Conservation (phyloP, 2,329 filamentous ascomycete species). For the Beauveria rudraprayagi region DNA sequence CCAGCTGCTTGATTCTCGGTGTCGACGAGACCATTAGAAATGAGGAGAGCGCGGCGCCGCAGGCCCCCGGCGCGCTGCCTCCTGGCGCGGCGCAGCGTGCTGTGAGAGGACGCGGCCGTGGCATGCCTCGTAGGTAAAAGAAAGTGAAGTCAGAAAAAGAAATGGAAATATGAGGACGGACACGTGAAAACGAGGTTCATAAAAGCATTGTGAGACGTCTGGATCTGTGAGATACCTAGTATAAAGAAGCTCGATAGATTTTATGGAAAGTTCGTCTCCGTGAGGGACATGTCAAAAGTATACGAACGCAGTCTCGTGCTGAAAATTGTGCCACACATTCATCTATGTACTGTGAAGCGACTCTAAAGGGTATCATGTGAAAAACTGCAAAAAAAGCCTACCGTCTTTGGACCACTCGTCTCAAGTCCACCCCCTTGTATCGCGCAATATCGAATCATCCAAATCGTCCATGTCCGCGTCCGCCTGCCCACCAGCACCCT, state of each 20-base stretch:
- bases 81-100: constrained; percentile 84
- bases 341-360: not conserved
- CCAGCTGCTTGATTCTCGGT: constrained; percentile 86
- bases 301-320: not conserved
- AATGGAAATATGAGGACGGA: constrained; percentile 11
- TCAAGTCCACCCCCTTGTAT: not conserved
- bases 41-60: constrained; percentile 80
- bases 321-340: not conserved
- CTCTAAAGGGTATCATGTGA: constrained; percentile 1
- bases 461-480: constrained; percentile 11
- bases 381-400: not conserved
- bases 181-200: constrained; percentile 14
- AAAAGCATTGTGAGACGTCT: constrained; percentile 16
- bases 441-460: not conserved
- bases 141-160: not conserved
- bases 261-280: not conserved
- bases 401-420: not conserved
- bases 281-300: not conserved
- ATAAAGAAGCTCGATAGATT: constrained; percentile 16
- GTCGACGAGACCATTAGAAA: constrained; percentile 99
- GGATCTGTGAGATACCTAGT: constrained; percentile 30
- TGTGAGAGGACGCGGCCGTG: constrained; percentile 71
- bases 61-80: constrained; percentile 70
- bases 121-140: constrained; percentile 74
- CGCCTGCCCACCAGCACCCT: not conserved